phyloP scores from a whole-genome alignment of 2,329 filamentous ascomycete species.

The Colletotrichum simmondsii region DNA sequence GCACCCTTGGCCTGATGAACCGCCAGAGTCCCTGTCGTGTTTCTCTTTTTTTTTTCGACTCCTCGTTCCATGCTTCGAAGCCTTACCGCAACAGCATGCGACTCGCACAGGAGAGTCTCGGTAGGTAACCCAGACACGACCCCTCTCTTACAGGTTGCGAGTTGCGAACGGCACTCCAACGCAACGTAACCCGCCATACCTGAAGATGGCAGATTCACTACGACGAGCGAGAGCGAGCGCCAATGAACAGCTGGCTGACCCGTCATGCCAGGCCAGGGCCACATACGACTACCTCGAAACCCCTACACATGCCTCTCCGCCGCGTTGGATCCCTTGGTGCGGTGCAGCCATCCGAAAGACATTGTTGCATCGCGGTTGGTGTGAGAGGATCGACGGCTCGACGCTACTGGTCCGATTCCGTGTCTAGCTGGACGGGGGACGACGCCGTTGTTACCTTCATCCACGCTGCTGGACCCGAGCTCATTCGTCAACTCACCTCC shows the following conservation, averaged over 20 bases:
- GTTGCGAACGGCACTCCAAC: constrained; percentile 23
- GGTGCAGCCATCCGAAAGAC: constrained; percentile 20
- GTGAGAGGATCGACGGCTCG: not conserved
- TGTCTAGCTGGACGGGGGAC: constrained; percentile 2
- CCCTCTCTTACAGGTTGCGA: not conserved
- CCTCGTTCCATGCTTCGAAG: not conserved
- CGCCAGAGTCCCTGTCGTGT: not conserved
- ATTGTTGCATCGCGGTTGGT: constrained; percentile 27
- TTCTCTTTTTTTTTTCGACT: not conserved
- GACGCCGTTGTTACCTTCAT: constrained; percentile 12
- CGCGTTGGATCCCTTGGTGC: constrained; percentile 31
- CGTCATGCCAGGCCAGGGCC: constrained; percentile 6
- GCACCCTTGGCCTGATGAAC: constrained; percentile 17
- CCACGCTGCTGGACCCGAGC: constrained; percentile 30
- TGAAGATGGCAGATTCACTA: constrained; percentile 24
- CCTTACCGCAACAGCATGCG: constrained; percentile 7
- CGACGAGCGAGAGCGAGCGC: not conserved
- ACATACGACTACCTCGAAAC: not conserved
- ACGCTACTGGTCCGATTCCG: constrained; percentile 20
- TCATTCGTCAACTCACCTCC: constrained; percentile 16
- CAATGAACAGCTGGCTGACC: constrained; percentile 11
- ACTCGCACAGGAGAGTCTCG: not conserved
- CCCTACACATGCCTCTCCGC: constrained; percentile 18
- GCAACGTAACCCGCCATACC: constrained; percentile 26
- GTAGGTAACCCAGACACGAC: not conserved